Evolutionary conservation across 179 eudicot species (phyloP), one percentile per base, ranked within the genome.

Genomic region (Gypsophila paniculata): DNA sequence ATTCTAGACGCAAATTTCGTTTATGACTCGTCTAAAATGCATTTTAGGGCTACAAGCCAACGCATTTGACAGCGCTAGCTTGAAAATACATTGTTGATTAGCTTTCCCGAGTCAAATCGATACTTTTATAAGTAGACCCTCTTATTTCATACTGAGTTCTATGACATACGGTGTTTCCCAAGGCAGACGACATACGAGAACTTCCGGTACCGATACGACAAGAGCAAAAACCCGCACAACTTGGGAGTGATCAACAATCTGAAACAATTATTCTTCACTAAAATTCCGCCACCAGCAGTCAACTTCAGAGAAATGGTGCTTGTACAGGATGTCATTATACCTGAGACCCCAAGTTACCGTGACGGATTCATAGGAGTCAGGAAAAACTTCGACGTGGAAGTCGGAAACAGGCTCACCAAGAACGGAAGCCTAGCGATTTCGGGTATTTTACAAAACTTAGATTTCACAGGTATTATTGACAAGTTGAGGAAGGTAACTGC

Each of bases 101-200:
- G 26, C 73, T 38, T 42, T 32, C 46, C 34, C 39, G 61, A 34
- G 60, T 49, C 10, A 46, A 46, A 46, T 17, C 34, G 3, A 32
- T 61, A 34, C 48, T 4, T 21, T 58, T 42, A 14, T 58, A 4
- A 58, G 14, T 6, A 7, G 22, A 6, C 38, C n/a, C n/a, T 25
- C 26, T 60, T 13, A 15, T 19, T 72, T 15, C 55, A 39, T 74
- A 53, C 60, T 74, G 46, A 70, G 64, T 38, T 29, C 34, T 23
- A 14, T 46, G 61, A 55, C 55, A 48, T 15, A 51, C 51, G 44
- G 39, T 67, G 5, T 68, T 39, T 73, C 62, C 68, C 63, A 70
- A 69, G 75, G 76, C 82, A 79, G 82, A 79, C 93, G 42, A 84
- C 86, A 52, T 88, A 88, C 53, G 93, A 88, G 83, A 86, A 85